A percentile compares a stretch with the other conserved stretches of the same genome.
These are phyloP conservation scores for Lactifluus hygrophoroides DNA, from an alignment of 768 basidiomycete species.

Conservation along the genomic window DNA sequence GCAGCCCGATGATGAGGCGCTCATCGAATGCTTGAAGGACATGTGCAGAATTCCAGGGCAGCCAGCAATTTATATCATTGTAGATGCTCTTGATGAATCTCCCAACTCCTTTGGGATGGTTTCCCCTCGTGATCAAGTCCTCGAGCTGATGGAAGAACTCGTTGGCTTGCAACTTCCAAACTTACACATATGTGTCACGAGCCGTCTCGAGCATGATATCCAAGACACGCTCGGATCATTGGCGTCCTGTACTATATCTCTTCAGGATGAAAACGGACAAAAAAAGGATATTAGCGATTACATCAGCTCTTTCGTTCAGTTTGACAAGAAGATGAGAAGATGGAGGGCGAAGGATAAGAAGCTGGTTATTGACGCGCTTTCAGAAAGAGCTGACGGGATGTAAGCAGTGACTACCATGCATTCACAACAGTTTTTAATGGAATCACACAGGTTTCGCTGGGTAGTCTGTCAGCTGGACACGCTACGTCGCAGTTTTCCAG, in stretches of 20 bases:
- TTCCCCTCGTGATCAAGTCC: too few relatives aligned
- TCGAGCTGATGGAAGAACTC: background rate
- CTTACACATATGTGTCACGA: background rate
- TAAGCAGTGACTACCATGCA: background rate
- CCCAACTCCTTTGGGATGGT: background rate
- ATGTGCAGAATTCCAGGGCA: background rate
- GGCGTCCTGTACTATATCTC: background rate
- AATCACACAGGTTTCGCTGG: background rate
- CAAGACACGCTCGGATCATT: background rate
- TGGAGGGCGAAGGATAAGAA: background rate
- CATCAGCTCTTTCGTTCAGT: background rate
- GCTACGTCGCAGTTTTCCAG: background rate
- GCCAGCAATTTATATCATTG: background rate
- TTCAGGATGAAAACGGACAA: background rate
- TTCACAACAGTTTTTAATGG: background rate
- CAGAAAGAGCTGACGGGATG: background rate
- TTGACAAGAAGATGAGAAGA: background rate
- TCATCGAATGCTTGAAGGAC: background rate
- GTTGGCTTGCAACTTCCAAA: background rate
- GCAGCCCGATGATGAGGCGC: too few relatives aligned
- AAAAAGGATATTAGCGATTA: background rate
- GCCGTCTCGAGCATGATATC: constrained; percentile 2
- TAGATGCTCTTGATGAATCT: constrained; percentile 8
- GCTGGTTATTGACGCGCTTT: background rate
- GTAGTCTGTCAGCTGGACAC: constrained; percentile 1